Evolutionary conservation across 2,329 filamentous ascomycete genomes (phyloP), one percentile per base, ranked within the genome.

Genomic region (Lecanicillium sp.): DNA sequence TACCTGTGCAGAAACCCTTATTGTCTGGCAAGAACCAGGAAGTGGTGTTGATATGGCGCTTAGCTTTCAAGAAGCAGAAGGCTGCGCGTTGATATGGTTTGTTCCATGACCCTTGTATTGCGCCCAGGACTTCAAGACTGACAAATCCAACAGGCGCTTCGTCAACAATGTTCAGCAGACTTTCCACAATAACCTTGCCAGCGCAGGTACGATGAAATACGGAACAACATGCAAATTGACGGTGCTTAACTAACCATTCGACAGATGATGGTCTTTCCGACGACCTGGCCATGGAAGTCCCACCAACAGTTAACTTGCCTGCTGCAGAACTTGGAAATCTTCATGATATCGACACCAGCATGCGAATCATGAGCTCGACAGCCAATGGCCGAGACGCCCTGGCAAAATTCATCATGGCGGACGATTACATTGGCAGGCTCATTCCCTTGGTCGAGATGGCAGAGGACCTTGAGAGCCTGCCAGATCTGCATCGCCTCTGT

Each of bases 51-150:
- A 98, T 58, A 96, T 98, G 92, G 92, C 92, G 31, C 74, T 98
- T 46, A 95, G 89, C 58, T 98, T 98, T 55, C 92, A 98, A 61
- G 92, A 98, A 65, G 83, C 89, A 3, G 92, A 96, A 50, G 92
- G 90, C 33, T 98, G 92, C 62, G 78, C 85, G 15, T 72, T 80
- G 46, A 95, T 98, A 60, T 98, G 92, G 92, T 94, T 53, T 58
- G 67, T 58, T 28, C 30, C 12, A 31, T 36, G 7, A 27, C 33
- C 17, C 30, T 17, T 20, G 18, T 37, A 32, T 30, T 25, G 11
- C 13, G 35, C 29, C 30, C 3, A 18, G 19, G 17, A n/a, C 13
- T 16, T 38, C 5, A 5, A 36, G 15, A 38, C 51, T 59, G 45
- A 59, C 34, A 2, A 11, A 22, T 28, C 37, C 6, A 44, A 42